Evolutionary conservation across 139 green algal species (phyloP), one percentile per base, ranked within the genome.

Genomic region (Volvox africanus): DNA sequence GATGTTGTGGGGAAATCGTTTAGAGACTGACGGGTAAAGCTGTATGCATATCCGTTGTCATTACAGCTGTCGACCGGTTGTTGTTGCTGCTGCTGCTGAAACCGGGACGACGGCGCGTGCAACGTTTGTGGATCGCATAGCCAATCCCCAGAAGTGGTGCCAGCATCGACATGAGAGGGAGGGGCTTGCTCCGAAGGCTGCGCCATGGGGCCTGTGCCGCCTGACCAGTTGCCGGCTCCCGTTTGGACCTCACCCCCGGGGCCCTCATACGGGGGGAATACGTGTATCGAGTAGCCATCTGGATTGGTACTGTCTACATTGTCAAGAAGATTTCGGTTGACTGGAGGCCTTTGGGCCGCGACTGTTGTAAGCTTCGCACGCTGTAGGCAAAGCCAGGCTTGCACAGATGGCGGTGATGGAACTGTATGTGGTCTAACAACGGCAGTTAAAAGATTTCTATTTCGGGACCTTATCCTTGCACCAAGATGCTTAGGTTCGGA

Each of bases 241-340:
- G 71, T 32, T 79, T 32, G 71, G 18, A 79, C 26, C 33, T 82
- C 33, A 13, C 22, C 77, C 6, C 77, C 77, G 32, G 33, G 19
- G 16, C 11, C 61, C 17, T 13, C 33, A n/a, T 62, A 82, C 77
- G 18, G 33, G 35, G 77, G 17, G 35, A 22, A 22, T 30, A 35
- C 77, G 17, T 84, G 71, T 50, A 6, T 79, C 22, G 71, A 79
- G 32, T 30, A 84, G n/a, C 55, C 83, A 24, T 89, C 36, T 3
- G 36, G 68, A 1, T 17, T 35, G 21, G 83, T n/a, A n/a, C 0
- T 24, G 28, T 89, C 85, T 1, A 89, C 85, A 28, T 89, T 89
- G 36, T 89, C 85, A 1, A 89, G 69, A 0, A 89, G 17, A n/a
- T 73, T n/a, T 19, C 69, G 85, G 44, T 78, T 30, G 13, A 86